Base-by-base conservation (phyloP, 1,139 yeast species). In the Lodderomyces beijingensis region DNA sequence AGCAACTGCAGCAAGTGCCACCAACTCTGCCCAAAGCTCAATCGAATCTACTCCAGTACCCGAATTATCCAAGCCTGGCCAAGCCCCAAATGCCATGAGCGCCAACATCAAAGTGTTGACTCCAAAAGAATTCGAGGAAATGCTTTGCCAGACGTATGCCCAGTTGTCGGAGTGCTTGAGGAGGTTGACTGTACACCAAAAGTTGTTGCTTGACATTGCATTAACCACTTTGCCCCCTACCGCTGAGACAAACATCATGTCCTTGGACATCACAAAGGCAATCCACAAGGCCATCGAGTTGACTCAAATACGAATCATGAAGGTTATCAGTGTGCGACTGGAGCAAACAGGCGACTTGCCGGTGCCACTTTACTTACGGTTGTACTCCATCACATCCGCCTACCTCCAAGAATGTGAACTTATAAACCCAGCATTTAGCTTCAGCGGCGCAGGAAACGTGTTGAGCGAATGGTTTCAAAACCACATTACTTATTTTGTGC, bases 391-490 rank as follows among this genome's bases (percentile, higher is more conserved):
- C 14, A 76, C 80, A 32, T 74, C 80, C 1, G 68, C 81, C 16
- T 89, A 88, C 50, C 63, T 88, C 24, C 76, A 77, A 32, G 95
- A 87, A 51, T 86, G 96, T 54, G 98, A 91, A 53, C 67, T 79
- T 10, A 76, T 89, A 5, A 79, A 87, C 29, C 96, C 96, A 0
- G 79, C 79, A 18, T 72, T 77, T 27, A 70, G 75, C 11, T 70
- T 77, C 2, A 76, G 75, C 34, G 72, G 65, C 1, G 57, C 66
- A 1, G 71, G 71, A 2, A 61, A 59, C 36, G 58, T 75, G 11
- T 61, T 89, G 29, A 75, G 81, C 36, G 86, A 79, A 36, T 74
- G 81, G 54, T 58, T 86, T 14, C 74, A 72, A n/a, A 70, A 72
- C 31, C 95, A 86, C 45, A 67, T 83, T 7, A 74, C 70, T 37